Conservation (phyloP, 768 basidiomycete genomes). For the Phlegmacium glaucopus region DNA sequence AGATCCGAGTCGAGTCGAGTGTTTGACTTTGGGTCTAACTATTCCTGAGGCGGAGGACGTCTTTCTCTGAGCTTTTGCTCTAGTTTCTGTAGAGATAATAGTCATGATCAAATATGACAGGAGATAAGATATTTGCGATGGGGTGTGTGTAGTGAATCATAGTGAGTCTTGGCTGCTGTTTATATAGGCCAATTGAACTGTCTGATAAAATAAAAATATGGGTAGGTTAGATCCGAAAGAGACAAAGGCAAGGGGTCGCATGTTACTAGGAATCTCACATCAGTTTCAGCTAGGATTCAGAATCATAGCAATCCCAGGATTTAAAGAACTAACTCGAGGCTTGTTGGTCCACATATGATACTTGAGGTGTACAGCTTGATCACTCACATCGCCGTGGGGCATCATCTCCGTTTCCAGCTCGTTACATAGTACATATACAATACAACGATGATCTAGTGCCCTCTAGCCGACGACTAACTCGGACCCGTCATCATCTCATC, state of each 20-base stretch:
- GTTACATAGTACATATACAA: too few species aligned
- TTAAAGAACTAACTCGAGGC: too few species aligned
- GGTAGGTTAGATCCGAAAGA: not conserved
- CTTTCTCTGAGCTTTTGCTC: slow-evolving; percentile 24
- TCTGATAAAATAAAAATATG: not conserved
- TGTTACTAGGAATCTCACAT: not conserved
- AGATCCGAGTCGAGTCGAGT: slow-evolving; percentile 13
- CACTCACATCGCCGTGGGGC: too few species aligned
- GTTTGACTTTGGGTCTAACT: slow-evolving; percentile 16
- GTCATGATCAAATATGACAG: slow-evolving; percentile 16
- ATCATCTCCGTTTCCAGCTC: too few species aligned
- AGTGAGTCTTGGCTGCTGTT: not conserved
- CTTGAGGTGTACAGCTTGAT: too few species aligned
- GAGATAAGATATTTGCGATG: slow-evolving; percentile 4
- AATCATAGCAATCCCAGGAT: not conserved
- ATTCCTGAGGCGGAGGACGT: slow-evolving; percentile 24
- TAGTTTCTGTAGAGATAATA: slow-evolving; percentile 28
- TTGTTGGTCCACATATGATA: too few species aligned
- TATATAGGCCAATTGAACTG: not conserved
- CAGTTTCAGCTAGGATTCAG: not conserved
- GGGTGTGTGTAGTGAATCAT: slow-evolving; percentile 14
- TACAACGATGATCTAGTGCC: too few species aligned
- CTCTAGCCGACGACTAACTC: too few species aligned
- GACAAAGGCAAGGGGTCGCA: not conserved
- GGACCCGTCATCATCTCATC: too few species aligned